These are phyloP conservation scores for Zygotorulaspora mrakii DNA, from an alignment of 1,139 yeast genomes.

Conservation along the genomic window DNA sequence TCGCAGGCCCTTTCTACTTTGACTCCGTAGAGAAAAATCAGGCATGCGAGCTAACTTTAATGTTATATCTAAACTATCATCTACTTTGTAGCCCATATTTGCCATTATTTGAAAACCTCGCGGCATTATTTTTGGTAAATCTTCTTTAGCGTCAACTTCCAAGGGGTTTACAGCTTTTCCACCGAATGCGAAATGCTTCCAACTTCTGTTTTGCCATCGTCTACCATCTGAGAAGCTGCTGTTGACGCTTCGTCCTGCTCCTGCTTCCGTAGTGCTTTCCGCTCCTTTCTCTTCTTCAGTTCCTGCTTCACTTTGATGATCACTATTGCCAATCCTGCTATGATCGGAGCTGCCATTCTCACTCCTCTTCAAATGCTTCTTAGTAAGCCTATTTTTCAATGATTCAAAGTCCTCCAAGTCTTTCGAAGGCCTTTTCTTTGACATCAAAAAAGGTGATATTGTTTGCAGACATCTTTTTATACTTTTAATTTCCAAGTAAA, in stretches of 20 bases:
- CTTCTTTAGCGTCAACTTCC: not conserved
- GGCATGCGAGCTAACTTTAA: conserved; percentile 8
- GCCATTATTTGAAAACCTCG: conserved; percentile 52
- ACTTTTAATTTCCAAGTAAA: too few species aligned
- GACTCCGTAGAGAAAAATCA: conserved; percentile 10
- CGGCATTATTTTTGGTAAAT: conserved; percentile 23
- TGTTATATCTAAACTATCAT: conserved; percentile 42
- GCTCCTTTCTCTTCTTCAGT: conserved; percentile 8
- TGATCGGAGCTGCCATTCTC: conserved; percentile 12
- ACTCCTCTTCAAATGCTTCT: not conserved
- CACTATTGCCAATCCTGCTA: conserved; percentile 11
- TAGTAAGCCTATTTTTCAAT: not conserved
- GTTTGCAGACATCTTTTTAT: not conserved
- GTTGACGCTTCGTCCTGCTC: not conserved
- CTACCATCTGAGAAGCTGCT: not conserved
- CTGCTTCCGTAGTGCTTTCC: conserved; percentile 1
- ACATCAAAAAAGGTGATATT: conserved; percentile 1
- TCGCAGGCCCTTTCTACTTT: not conserved
- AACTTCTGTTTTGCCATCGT: not conserved
- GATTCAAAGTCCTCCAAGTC: not conserved
- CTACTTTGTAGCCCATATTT: conserved; percentile 53
- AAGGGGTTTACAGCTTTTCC: not conserved
- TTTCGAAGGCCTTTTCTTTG: conserved; percentile 3
- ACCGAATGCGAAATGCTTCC: not conserved
- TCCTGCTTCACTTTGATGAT: conserved; percentile 11